Evolutionary conservation across 2,329 filamentous ascomycete genomes (phyloP), one percentile per base, ranked within the genome.

Genomic region (Aspergillus nomiae): DNA sequence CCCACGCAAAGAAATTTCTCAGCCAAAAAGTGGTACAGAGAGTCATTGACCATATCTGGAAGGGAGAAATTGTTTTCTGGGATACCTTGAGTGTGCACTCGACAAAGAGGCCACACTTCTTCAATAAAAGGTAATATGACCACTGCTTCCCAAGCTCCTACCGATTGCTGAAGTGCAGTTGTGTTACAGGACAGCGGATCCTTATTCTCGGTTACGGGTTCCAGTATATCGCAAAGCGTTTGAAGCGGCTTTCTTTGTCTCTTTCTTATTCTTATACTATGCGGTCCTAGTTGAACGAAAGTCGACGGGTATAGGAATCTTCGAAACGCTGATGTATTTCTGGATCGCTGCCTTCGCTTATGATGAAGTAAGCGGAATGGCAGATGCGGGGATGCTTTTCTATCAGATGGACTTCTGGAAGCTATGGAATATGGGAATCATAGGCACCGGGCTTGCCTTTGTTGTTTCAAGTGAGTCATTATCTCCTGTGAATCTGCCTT

Each of bases 281-380:
- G 84, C 87, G n/a, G 93, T 97, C 0, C 84, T 97, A 36, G 86
- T 96, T 53, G 87, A 92, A 68, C 84, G 91, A 64, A 87, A 90
- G 67, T 85, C 88, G 10, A 82, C 83, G 21, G 81, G 83, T 32
- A 87, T 97, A 59, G 92, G 90, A 0, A 73, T 82, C 0, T 81
- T 89, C 21, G 93, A 97, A 75, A 79, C 90, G 2, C 73, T 92
- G 19, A 85, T 97, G 48, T 95, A 94, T 74, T 77, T 96, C 57
- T 97, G 92, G 91, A 90, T 97, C 69, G 88, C 89, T 5, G 90
- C 92, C 9, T 97, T 96, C 80, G 88, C 91, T 45, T 96, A 95
- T 72, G 93, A 97, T 69, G 93, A 94, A 77, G 82, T 95, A 62
- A 91, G 90, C 70, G 92, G 96, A 71, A 92, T 92, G 80, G 85